A percentile compares a stretch with the other conserved stretches of the same genome.
phyloP scores from a whole-genome alignment of 106 monocot genomes.

The Platanthera guangdongensis region DNA sequence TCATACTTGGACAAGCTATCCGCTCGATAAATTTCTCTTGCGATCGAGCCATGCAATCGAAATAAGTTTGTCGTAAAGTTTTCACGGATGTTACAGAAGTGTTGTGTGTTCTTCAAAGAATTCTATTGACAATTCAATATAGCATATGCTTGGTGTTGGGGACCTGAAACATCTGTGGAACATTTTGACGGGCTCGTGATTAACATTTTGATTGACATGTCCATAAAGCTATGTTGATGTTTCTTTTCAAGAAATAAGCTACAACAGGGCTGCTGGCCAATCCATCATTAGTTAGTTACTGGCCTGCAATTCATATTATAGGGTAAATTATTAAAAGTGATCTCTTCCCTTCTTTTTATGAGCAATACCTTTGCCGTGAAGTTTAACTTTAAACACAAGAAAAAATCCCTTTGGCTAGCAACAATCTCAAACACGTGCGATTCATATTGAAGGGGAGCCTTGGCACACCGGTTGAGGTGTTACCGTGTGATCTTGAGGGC shows the following conservation, averaged over 20 bases:
- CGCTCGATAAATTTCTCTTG: no score
- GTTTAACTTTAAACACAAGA: no score
- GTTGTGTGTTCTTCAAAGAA: background rate
- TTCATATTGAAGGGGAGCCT: no score
- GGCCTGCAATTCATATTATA: background rate
- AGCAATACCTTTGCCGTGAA: no score
- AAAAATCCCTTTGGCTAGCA: no score
- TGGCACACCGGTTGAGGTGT: no score
- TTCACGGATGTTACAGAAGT: no score
- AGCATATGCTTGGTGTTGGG: background rate
- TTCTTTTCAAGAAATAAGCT: background rate
- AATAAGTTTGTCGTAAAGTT: no score
- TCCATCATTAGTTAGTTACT: background rate
- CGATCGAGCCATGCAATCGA: no score
- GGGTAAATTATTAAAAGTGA: background rate
- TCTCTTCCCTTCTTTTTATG: background rate
- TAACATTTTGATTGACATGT: background rate
- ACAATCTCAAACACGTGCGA: no score
- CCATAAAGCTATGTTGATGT: background rate
- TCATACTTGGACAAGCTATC: no score
- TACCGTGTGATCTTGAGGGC: no score
- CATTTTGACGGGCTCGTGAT: background rate
- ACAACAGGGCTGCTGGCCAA: background rate
- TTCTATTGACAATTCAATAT: background rate
- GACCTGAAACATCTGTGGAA: background rate